phyloP scores from a whole-genome alignment of 1,139 yeast genomes.

The Geotrichum europaeum region DNA sequence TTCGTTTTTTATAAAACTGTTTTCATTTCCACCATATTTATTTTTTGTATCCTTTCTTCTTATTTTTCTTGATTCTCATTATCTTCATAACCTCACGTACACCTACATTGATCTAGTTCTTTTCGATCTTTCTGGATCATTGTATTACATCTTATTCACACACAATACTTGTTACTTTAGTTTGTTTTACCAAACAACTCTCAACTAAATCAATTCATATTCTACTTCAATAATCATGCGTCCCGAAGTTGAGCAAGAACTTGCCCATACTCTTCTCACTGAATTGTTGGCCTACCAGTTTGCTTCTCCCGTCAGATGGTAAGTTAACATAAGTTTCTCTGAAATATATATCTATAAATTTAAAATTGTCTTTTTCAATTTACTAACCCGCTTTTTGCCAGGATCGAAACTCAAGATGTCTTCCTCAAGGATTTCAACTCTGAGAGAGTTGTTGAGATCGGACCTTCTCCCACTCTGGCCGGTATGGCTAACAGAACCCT shows the following conservation, averaged over 20 bases:
- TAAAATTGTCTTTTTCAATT: neutral
- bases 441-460: slow-evolving; percentile 95
- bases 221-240: slow-evolving; percentile 48
- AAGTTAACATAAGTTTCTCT: slow-evolving; percentile 20
- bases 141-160: neutral
- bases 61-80: neutral
- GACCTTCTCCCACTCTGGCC: slow-evolving; percentile 97
- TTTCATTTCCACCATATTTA: neutral
- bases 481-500: slow-evolving; percentile 98
- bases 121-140: neutral
- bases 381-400: slow-evolving; percentile 14
- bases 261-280: slow-evolving; percentile 88
- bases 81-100: neutral
- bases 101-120: neutral
- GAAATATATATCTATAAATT: neutral
- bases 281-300: slow-evolving; percentile 97
- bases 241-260: slow-evolving; percentile 96
- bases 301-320: slow-evolving; percentile 99
- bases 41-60: neutral
- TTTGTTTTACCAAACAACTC: neutral
- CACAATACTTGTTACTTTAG: neutral
- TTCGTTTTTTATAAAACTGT: neutral
- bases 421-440: slow-evolving; percentile 90
- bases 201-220: neutral
- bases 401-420: slow-evolving; percentile 96